Base-by-base conservation (phyloP, 2,329 filamentous ascomycete species). In the Chalaropsis thielavioides region DNA sequence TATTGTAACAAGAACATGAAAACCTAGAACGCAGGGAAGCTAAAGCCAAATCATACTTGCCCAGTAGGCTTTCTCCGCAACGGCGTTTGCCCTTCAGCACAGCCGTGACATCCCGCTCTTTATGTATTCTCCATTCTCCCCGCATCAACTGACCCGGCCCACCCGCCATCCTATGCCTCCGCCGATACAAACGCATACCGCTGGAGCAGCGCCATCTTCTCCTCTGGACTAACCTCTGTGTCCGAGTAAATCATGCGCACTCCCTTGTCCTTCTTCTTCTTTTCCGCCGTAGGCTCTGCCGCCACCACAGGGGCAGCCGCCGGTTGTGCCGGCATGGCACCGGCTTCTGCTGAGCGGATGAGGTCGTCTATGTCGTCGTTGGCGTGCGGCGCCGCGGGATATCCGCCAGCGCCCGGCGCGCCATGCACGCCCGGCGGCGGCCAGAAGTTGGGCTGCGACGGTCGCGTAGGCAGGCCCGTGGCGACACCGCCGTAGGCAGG, bases 241-340 rank as follows among this genome's bases (percentile, higher is more conserved):
- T 95, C 89, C 68, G 85, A 85, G 76, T 94, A 96, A 38, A 95
- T 80, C 82, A 96, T 86, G 73, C 83, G 82, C 65, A 79, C 79
- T 72, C 85, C 86, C 72, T 85, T 83, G 68, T 79, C 82, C 74
- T 86, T 87, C 67, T 84, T 80, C 74, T 87, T 87, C 80, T 88
- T 85, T 62, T 75, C 77, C 0, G 73, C 73, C 3, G 75, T 72
- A 7, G 75, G 73, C 49, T 75, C 71, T 7, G 74, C 71, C 17
- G 72, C 71, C 64, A 78, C 76, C 72, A 73, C 77, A 56, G 74
- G 73, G 8, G 79, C 78, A n/a, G 43, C 43, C 3, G 43, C 15
- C 15, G 43, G 43, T 35, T 58, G 54, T 22, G 31, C 10, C 11
- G 46, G 24, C 70, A 78, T 80, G 69, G 84, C 82, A 60, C 83